phyloP scores from a whole-genome alignment of 2,329 filamentous ascomycete species.

The Arthrobotrys conoides region DNA sequence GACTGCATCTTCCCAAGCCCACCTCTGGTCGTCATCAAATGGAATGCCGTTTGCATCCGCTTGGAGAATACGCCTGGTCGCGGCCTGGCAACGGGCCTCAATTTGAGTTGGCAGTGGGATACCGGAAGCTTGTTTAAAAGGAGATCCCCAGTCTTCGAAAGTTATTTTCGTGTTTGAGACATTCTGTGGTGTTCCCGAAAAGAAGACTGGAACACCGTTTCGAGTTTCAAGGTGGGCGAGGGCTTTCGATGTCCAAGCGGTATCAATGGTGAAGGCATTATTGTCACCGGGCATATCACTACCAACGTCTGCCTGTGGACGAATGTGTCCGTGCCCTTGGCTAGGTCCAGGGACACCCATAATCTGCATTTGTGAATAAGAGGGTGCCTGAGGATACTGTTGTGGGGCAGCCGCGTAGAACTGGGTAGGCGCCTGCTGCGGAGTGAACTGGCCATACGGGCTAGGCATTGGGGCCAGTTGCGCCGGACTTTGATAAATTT shows the following conservation, averaged over 20 bases:
- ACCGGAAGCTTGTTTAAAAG: conserved; percentile 10
- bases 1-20: conserved; percentile 32
- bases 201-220: conserved; percentile 41
- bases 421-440: conserved; percentile 14
- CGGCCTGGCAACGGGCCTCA: not conserved
- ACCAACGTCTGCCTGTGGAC: not conserved
- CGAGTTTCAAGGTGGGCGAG: conserved; percentile 18
- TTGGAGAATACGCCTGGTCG: conserved; percentile 5
- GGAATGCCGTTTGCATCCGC: conserved; percentile 24
- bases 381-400: conserved; percentile 28
- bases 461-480: conserved; percentile 52
- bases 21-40: conserved; percentile 37
- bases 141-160: conserved; percentile 27
- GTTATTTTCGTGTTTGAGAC: conserved; percentile 6
- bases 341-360: conserved; percentile 11
- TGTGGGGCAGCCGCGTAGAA: conserved; percentile 8
- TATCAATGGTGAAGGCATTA: conserved; percentile 14
- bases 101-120: not conserved
- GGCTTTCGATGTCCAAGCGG: conserved; percentile 13
- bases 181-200: conserved; percentile 15
- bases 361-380: conserved; percentile 26
- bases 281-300: conserved; percentile 38
- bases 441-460: conserved; percentile 34
- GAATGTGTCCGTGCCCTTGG: conserved; percentile 4
- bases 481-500: conserved; percentile 9